Evolutionary conservation across 345 rosid species (phyloP), one percentile per base, ranked within the genome.

Genomic region (Luvunga scandens): DNA sequence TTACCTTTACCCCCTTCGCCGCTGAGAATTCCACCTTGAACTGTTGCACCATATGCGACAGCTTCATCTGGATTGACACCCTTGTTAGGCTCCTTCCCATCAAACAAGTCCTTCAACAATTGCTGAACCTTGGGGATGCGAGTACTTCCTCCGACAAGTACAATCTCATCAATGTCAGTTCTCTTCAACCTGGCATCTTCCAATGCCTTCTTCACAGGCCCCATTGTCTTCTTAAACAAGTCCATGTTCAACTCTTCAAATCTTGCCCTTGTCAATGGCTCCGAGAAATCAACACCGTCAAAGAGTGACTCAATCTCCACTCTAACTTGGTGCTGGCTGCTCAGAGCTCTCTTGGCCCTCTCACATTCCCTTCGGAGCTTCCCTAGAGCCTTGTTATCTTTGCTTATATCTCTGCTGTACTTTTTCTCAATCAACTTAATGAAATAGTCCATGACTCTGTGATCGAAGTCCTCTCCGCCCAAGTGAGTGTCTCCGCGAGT

Each of bases 91-190:
- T 87, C 91, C 80, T 86, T 87, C 38, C 91, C 89, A 22, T 85
- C 83, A 25, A 89, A 89, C 75, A 85, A 82, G 66, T 88, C 89
- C 71, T 80, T 88, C 80, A 89, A 72, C 76, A 89, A 9, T 61
- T 89, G 82, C 72, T 83, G 91, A 59, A 89, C 77, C 78, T 85
- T 87, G 4, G 89, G 91, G 27, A 91, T 88, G 39, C 90, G 66
- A 10, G 91, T 89, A 72, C 89, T 85, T 59, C 91, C 94, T n/a
- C 92, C 92, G 1, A 91, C 94, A 8, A 89, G 87, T 27, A 89
- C 90, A 72, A 89, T 86, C 81, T 91, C 91, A 7, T 85, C 79
- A 56, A 89, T 72, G 36, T 86, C 85, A 4, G 77, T 38, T 42
- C 79, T 86, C 83, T 84, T 81, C 72, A 88, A 63, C 1, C 78